Percentiles rank a stretch among this genome's conserved stretches.
phyloP scores from a whole-genome alignment of 768 basidiomycete species.

The Coprinopsis cinerea region DNA sequence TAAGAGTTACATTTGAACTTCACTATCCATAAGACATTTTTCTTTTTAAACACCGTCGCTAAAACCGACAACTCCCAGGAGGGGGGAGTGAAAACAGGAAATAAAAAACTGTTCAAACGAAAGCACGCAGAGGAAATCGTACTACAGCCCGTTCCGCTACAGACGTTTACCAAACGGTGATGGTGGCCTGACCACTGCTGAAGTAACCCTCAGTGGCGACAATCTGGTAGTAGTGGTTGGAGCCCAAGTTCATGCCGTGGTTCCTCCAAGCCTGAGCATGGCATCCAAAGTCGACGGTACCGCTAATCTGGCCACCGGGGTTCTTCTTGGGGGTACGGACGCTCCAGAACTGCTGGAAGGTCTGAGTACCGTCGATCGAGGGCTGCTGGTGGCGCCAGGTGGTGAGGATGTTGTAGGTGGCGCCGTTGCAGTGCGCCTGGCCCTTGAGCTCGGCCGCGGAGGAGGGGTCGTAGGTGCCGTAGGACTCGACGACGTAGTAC shows the following conservation, averaged over 20 bases:
- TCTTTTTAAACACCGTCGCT: too few species aligned
- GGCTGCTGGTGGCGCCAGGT: constrained; percentile 33
- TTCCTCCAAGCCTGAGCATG: constrained; percentile 40
- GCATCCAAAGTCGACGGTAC: constrained; percentile 30
- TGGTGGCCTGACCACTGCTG: background rate
- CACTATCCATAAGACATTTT: too few species aligned
- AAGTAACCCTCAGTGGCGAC: constrained; percentile 40
- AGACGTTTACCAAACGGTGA: background rate
- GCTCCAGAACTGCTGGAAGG: constrained; percentile 45
- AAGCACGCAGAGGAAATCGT: too few species aligned
- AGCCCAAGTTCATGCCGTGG: constrained; percentile 35
- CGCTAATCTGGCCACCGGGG: constrained; percentile 22
- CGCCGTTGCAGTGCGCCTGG: constrained; percentile 36
- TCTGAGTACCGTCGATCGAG: constrained; percentile 37
- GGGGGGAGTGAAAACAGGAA: too few species aligned
- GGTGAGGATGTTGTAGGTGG: constrained; percentile 36
- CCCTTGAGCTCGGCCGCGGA: constrained; percentile 28
- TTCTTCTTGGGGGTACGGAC: constrained; percentile 29
- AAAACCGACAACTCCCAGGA: too few species aligned
- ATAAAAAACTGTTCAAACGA: too few species aligned
- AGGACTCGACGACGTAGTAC: constrained; percentile 42
- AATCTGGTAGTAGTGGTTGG: constrained; percentile 39
- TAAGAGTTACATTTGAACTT: too few species aligned
- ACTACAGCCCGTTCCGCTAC: too few species aligned
- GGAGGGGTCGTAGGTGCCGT: constrained; percentile 36